These are phyloP conservation scores for Entomortierella beljakovae DNA, from an alignment of 192 early-diverging fungal genomes.

Conservation along the genomic window DNA sequence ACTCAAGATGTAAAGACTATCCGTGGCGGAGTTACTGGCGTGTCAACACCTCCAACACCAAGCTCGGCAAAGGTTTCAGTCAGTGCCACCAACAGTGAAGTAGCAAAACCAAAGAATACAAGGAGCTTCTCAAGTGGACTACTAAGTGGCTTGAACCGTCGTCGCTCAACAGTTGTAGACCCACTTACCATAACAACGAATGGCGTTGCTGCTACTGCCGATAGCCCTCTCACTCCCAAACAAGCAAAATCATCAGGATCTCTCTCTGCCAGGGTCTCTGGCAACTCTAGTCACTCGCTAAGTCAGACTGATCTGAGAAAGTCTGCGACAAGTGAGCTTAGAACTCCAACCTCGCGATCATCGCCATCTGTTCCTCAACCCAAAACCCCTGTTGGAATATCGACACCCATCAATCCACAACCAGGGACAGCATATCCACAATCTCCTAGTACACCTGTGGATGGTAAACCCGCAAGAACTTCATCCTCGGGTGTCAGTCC, in stretches of 20 bases:
- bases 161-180: conserved; percentile 37
- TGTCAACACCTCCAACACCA: conserved; percentile 17
- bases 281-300: conserved; percentile 24
- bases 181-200: conserved; percentile 31
- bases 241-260: conserved; percentile 22
- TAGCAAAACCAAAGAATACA: conserved; percentile 29
- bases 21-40: conserved; percentile 11
- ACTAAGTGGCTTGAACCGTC: conserved; percentile 36
- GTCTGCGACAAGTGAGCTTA: conserved; percentile 26
- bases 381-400: conserved; percentile 4
- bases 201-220: neutral
- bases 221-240: conserved; percentile 17
- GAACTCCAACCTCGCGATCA: conserved; percentile 23
- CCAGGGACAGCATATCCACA: conserved; percentile 21
- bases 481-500: conserved; percentile 39
- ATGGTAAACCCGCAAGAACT: conserved; percentile 21
- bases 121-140: conserved; percentile 47
- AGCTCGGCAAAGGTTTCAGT: neutral
- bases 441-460: neutral
- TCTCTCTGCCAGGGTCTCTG: conserved; percentile 5
- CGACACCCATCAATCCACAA: conserved; percentile 18
- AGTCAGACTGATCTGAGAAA: conserved; percentile 33
- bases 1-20: conserved; percentile 24
- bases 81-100: neutral
- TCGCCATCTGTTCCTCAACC: conserved; percentile 16